Evolutionary conservation across 345 rosid species (phyloP).

Genomic region (Aethionema arabicum): DNA sequence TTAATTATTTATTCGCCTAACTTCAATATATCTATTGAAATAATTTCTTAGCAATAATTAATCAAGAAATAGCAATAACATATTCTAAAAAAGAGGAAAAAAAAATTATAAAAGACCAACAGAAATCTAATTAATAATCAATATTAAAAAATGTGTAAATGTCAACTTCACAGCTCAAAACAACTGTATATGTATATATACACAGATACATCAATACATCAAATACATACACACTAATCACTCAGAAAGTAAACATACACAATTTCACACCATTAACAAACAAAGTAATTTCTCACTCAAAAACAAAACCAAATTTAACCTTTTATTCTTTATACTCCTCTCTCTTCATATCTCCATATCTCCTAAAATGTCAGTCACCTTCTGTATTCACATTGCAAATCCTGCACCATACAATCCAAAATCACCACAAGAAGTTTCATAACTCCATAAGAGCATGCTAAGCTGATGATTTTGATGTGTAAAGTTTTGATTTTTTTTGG

Average conservation of each 20-base stretch:
- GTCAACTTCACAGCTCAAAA: constrained; percentile 27
- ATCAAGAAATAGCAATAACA: no score
- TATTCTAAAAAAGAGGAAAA: no score
- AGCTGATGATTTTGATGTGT: neutral
- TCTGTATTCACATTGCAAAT: constrained; percentile 36
- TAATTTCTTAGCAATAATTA: no score
- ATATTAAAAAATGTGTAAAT: constrained; percentile 41
- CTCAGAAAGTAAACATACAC: neutral
- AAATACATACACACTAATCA: neutral
- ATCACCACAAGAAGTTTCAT: constrained; percentile 1
- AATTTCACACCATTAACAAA: constrained; percentile 27
- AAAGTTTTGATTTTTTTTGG: neutral
- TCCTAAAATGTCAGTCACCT: constrained; percentile 40
- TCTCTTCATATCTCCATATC: constrained; percentile 34
- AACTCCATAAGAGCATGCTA: neutral
- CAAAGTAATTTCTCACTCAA: constrained; percentile 26
- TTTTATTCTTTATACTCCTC: constrained; percentile 32
- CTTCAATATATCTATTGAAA: no score
- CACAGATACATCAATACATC: constrained; percentile 26
- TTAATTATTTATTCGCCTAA: no score
- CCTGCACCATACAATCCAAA: constrained; percentile 15
- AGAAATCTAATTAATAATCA: neutral
- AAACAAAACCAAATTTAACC: constrained; percentile 22
- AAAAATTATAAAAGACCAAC: no score
- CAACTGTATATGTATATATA: constrained; percentile 26